Evolutionary conservation across 1,284 basidiomycete genomes (phyloP).

Genomic region (Ustilago trichophora): DNA sequence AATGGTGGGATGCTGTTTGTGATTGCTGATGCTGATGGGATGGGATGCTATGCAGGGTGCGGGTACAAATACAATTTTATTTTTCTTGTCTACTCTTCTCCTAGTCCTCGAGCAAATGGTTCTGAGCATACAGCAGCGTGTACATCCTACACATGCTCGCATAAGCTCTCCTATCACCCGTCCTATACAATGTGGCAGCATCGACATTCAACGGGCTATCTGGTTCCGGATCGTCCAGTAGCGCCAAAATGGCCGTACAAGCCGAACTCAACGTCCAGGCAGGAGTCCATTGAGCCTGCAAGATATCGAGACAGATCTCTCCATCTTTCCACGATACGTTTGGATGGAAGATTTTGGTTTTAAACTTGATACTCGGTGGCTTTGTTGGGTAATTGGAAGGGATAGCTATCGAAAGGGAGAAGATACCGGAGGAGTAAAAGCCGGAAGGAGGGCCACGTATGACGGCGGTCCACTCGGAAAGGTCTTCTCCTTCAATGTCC

Average conservation of each 20-base stretch:
- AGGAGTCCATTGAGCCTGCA: slow-evolving; percentile 63
- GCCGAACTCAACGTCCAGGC: slow-evolving; percentile 64
- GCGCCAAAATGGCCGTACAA: slow-evolving; percentile 61
- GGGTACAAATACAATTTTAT: slow-evolving; percentile 17
- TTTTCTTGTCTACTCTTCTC: background rate
- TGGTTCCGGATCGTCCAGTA: slow-evolving; percentile 64
- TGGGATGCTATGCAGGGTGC: no score
- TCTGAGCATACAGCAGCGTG: slow-evolving; percentile 31
- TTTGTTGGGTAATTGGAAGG: slow-evolving; percentile 59
- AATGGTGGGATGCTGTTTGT: no score
- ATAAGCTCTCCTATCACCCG: slow-evolving; percentile 48
- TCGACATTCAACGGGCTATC: slow-evolving; percentile 66
- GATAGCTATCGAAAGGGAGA: slow-evolving; percentile 50
- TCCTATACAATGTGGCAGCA: slow-evolving; percentile 57
- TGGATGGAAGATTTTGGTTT: slow-evolving; percentile 62
- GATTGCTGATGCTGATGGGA: no score
- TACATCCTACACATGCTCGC: slow-evolving; percentile 52
- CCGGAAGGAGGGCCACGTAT: slow-evolving; percentile 43
- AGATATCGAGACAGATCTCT: slow-evolving; percentile 66
- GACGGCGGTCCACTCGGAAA: slow-evolving; percentile 59
- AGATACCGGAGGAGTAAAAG: slow-evolving; percentile 44
- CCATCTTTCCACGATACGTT: slow-evolving; percentile 63
- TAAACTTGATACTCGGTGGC: slow-evolving; percentile 59
- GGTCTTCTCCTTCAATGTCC: slow-evolving; percentile 53
- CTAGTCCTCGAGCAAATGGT: background rate